These are phyloP conservation scores for Priceomyces melissophilus DNA, from an alignment of 805 yeast genomes.

Conservation along the genomic window DNA sequence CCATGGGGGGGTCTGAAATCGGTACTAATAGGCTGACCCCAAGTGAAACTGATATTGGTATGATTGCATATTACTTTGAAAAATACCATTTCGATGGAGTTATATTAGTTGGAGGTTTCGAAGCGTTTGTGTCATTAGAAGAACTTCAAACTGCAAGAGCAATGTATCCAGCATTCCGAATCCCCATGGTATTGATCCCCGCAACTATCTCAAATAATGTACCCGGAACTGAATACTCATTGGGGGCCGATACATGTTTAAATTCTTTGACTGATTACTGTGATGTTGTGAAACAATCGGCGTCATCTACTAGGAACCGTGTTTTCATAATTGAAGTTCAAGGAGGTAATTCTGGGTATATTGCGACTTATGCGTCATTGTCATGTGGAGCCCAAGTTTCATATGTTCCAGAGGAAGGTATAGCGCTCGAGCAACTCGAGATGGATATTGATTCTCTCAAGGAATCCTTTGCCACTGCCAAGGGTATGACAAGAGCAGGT, in stretches of 20 bases:
- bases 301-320: conserved; percentile 89
- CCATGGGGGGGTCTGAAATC: conserved; percentile 90
- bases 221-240: conserved; percentile 97
- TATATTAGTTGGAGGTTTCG: conserved; percentile 92
- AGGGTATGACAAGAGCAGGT: conserved; percentile 80
- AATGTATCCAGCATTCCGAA: conserved; percentile 85
- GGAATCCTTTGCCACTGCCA: conserved; percentile 66
- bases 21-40: conserved; percentile 95
- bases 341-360: conserved; percentile 95
- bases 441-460: conserved; percentile 71
- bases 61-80: conserved; percentile 90
- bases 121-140: conserved; percentile 85
- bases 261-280: conserved; percentile 88
- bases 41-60: conserved; percentile 71
- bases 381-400: conserved; percentile 90
- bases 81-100: conserved; percentile 85
- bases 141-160: conserved; percentile 75
- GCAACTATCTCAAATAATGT: conserved; percentile 97
- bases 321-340: conserved; percentile 97
- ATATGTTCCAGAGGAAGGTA: conserved; percentile 85
- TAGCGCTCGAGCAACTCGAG: conserved; percentile 62
- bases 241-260: conserved; percentile 95
- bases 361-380: conserved; percentile 81
- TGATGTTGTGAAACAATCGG: conserved; percentile 92
- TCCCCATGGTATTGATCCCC: conserved; percentile 91